Evolutionary conservation across 2,329 filamentous ascomycete species (phyloP), one percentile per base, ranked within the genome.

Genomic region (Esteya vermicola): DNA sequence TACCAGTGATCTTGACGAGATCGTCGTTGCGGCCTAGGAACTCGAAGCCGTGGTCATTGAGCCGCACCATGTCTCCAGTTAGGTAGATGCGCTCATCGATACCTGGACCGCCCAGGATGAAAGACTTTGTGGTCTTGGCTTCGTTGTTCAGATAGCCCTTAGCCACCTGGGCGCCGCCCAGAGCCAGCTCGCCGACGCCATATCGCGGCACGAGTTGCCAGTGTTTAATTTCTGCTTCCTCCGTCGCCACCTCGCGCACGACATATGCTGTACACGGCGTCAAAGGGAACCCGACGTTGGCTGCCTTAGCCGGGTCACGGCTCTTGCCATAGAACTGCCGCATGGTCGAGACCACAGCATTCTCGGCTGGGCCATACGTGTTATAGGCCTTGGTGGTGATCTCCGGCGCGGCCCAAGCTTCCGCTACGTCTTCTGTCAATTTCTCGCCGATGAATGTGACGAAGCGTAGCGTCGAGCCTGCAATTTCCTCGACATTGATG

Each of bases 1-100:
- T 75, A 8, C 72, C 72, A 62, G 74, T 72, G 50, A 77, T 64
- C 54, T 77, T 77, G 43, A 77, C 67, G 50, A 77, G 73, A 44
- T 76, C 72, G 47, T 78, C 73, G n/a, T 61, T 61, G 27, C 72
- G 64, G 4, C 73, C 72, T 26, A 73, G 62, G 19, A 68, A 70
- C 33, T 72, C 62, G 28, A 78, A 57, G 21, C 60, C 63, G 10
- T 73, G 72, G 47, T 72, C 64, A 3, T 58, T 50, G 28, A 60
- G 59, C 12, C 61, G 59, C 16, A 67, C 70, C 19, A 77, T 59
- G 47, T 78, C 73, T 7, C 72, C 73, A 2, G 73, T 77, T 48
- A 53, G 52, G 39, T 60, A 60, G 33, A 53, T 47, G 25, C 45
- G 43, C 35, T 50, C 42, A 23, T 47, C 36, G 30, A 45, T 43